These are phyloP conservation scores for Arthrobotrys sinensis DNA, from an alignment of 2,329 filamentous ascomycete genomes.

Conservation along the genomic window DNA sequence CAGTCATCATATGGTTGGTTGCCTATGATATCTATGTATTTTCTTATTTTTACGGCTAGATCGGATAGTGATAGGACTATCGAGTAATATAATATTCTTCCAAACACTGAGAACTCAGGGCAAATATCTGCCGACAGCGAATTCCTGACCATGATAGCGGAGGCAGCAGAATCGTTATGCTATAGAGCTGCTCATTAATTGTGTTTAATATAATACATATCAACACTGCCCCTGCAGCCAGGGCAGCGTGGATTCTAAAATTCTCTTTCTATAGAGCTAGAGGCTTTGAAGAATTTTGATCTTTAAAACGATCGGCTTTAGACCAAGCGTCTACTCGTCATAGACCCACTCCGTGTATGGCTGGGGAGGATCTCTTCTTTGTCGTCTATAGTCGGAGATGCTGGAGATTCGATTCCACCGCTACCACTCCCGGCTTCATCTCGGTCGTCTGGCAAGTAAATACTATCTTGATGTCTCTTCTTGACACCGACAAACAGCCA, in stretches of 20 bases:
- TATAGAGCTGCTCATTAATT: conserved; percentile 13
- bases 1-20: conserved; percentile 16
- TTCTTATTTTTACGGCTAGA: conserved; percentile 11
- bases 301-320: neutral
- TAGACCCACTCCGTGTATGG: conserved; percentile 45
- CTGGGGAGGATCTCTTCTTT: conserved; percentile 43
- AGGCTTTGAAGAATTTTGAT: neutral
- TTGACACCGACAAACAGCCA: conserved; percentile 85
- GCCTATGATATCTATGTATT: conserved; percentile 14
- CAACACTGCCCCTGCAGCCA: neutral
- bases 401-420: conserved; percentile 15
- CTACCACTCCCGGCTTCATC: conserved; percentile 26
- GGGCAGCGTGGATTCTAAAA: conserved; percentile 1
- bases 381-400: conserved; percentile 38
- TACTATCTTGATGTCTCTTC: conserved; percentile 71
- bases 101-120: neutral
- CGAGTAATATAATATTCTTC: conserved; percentile 20
- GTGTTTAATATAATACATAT: conserved; percentile 25
- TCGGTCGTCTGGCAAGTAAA: conserved; percentile 66
- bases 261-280: neutral
- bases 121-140: neutral
- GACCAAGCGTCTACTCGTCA: conserved; percentile 8
- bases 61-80: conserved; percentile 6
- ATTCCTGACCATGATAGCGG: neutral
- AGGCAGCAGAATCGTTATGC: neutral